These are phyloP conservation scores for Chalaropsis ovoidea DNA, from an alignment of 2,329 filamentous ascomycete genomes.

Conservation along the genomic window DNA sequence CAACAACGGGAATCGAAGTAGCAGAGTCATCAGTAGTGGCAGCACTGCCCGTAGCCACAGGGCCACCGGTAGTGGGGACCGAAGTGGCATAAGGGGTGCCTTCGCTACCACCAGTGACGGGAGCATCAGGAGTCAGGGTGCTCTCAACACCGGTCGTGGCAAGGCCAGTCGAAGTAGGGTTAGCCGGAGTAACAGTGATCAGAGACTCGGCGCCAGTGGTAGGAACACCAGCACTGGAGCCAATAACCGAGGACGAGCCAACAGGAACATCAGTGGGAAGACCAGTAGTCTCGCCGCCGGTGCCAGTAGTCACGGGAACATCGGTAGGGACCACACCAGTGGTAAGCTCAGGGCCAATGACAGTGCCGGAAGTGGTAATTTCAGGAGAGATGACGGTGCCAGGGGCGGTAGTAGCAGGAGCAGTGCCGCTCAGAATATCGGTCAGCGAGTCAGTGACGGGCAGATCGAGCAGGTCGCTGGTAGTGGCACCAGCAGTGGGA, in stretches of 20 bases:
- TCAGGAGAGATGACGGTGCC: conserved; percentile 21
- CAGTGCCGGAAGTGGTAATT: conserved; percentile 25
- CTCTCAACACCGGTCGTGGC: conserved; percentile 19
- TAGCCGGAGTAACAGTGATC: conserved; percentile 19
- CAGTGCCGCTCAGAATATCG: background rate
- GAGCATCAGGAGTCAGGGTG: conserved; percentile 25
- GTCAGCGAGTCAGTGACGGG: background rate
- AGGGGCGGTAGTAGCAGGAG: conserved; percentile 4
- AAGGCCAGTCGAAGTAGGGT: conserved; percentile 16
- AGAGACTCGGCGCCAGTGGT: conserved; percentile 22
- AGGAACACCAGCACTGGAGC: conserved; percentile 17
- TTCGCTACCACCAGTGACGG: conserved; percentile 20
- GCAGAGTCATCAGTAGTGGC: conserved; percentile 24
- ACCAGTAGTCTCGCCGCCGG: background rate
- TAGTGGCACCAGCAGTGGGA: conserved; percentile 5
- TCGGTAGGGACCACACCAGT: conserved; percentile 21
- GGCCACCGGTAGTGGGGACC: conserved; percentile 20
- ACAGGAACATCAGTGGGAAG: background rate
- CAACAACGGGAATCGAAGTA: conserved; percentile 23
- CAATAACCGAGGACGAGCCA: conserved; percentile 15
- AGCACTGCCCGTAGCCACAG: conserved; percentile 24
- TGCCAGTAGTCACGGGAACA: conserved; percentile 11
- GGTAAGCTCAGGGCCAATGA: conserved; percentile 23
- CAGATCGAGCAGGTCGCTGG: background rate
- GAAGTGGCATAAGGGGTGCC: conserved; percentile 20